Evolutionary conservation across 192 early-diverging fungal species (phyloP).

Genomic region (Umbelopsis ramanniana): DNA sequence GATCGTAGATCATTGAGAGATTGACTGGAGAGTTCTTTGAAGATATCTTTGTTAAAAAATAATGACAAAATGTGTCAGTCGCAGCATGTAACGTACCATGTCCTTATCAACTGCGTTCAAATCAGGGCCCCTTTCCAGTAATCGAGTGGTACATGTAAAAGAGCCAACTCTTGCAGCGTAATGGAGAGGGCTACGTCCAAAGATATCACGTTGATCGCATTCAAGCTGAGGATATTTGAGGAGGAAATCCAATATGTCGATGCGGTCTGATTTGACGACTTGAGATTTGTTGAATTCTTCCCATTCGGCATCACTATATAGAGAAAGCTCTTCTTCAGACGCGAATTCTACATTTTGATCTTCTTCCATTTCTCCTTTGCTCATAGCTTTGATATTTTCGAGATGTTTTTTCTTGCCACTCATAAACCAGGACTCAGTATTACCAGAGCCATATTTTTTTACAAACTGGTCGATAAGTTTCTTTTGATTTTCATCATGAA

Average conservation of each 20-base stretch:
- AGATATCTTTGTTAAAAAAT: neutral
- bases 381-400: neutral
- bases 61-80: neutral
- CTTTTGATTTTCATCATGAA: conserved; percentile 4
- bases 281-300: conserved; percentile 15
- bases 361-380: neutral
- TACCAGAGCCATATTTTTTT: neutral
- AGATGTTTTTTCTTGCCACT: conserved; percentile 1
- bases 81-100: conserved; percentile 23
- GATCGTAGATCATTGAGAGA: conserved; percentile 43
- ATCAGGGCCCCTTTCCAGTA: conserved; percentile 36
- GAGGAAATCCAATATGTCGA: conserved; percentile 54
- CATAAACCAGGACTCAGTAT: conserved; percentile 24
- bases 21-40: conserved; percentile 49
- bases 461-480: neutral
- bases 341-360: conserved; percentile 6
- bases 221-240: conserved; percentile 26
- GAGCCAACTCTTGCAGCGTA: conserved; percentile 56
- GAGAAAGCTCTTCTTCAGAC: neutral
- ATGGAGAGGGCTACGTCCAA: conserved; percentile 59
- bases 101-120: conserved; percentile 39
- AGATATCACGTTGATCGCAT: conserved; percentile 45
- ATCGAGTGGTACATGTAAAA: conserved; percentile 49
- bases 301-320: conserved; percentile 28
- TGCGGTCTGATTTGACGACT: conserved; percentile 46